Base-by-base conservation (phyloP, 2,329 filamentous ascomycete species). In the Akanthomyces dipterigenus region DNA sequence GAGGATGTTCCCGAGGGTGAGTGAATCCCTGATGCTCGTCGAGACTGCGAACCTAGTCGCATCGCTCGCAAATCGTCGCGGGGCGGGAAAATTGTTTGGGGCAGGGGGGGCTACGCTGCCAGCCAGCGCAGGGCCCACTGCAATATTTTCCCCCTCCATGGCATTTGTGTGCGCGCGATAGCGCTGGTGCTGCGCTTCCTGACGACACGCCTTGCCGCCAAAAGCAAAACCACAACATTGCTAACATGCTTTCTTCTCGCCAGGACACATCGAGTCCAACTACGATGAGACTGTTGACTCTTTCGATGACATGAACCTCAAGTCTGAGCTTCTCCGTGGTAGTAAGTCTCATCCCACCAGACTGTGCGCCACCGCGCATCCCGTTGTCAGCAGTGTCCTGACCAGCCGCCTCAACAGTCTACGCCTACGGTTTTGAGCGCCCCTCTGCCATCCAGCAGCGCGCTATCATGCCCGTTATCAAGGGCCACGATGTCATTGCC, bases 211-310 rank as follows among this genome's bases (percentile, higher is more conserved):
- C 20, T 34, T 5, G 24, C 28, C 14, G 38, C 54, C 20, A 45
- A 45, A 26, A 24, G 9, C 46, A 51, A 50, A 55, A 12, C 26
- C 60, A 45, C 66, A 61, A 71, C 61, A 59, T 51, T 2, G 62
- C 64, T 50, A 63, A 61, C 53, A 49, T 43, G 34, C 22, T 20
- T n/a, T 38, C n/a, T 51, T 51, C 24, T 43, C n/a, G 76, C 73
- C 77, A 96, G 93, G 89, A 81, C 92, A 96, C 84, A 99, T 99
- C 86, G 96, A 99, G 87, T 96, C 93, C 77, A 99, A 99, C 91
- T 99, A 98, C 84, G 95, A 99, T 86, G 93, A 98, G 87, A 93
- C 93, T 74, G 93, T 95, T 80, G 96, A 99, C 82, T 96, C 92
- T 65, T 99, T 99, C 82, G 95, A 99, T 81, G 86, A 93, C 73